These are phyloP conservation scores for Ganoderma multipileum DNA, from an alignment of 1,284 basidiomycete species.

Conservation along the genomic window DNA sequence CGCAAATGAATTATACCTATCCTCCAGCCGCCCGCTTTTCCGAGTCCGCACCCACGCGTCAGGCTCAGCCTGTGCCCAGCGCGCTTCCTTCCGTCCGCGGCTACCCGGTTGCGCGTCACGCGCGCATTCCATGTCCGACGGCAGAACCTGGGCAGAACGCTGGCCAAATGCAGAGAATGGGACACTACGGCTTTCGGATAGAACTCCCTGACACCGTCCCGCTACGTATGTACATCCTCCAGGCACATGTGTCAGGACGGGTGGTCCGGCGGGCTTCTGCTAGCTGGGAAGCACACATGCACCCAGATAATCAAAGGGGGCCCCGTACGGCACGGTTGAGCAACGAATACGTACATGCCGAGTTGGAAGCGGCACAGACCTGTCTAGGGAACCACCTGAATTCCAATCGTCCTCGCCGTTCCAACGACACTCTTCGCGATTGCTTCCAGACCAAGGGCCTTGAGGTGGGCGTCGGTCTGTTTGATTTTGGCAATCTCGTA, in stretches of 20 bases:
- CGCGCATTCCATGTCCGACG: constrained; percentile 23
- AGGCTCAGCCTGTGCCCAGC: neutral
- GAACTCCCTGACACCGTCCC: constrained; percentile 28
- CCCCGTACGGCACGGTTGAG: constrained; percentile 30
- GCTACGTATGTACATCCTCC: constrained; percentile 32
- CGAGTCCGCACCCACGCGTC: neutral
- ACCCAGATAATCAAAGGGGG: constrained; percentile 27
- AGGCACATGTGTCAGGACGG: constrained; percentile 29
- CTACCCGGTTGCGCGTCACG: constrained; percentile 25
- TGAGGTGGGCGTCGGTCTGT: constrained; percentile 87
- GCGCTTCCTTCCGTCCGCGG: constrained; percentile 21
- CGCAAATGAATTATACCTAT: constrained; percentile 25
- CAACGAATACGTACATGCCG: constrained; percentile 33
- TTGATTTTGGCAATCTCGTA: constrained; percentile 99
- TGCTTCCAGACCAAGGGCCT: constrained; percentile 83
- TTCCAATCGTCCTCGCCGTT: constrained; percentile 84
- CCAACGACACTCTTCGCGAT: constrained; percentile 90
- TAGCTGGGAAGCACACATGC: constrained; percentile 19
- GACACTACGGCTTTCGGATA: constrained; percentile 31
- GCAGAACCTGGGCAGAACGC: constrained; percentile 26
- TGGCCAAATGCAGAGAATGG: constrained; percentile 20
- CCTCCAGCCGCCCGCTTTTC: constrained; percentile 8
- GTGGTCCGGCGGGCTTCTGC: constrained; percentile 27
- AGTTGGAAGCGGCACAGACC: constrained; percentile 33
- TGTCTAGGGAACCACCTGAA: constrained; percentile 85